These are phyloP conservation scores for Naganishia randhawae DNA, from an alignment of 768 basidiomycete species.

Conservation along the genomic window DNA sequence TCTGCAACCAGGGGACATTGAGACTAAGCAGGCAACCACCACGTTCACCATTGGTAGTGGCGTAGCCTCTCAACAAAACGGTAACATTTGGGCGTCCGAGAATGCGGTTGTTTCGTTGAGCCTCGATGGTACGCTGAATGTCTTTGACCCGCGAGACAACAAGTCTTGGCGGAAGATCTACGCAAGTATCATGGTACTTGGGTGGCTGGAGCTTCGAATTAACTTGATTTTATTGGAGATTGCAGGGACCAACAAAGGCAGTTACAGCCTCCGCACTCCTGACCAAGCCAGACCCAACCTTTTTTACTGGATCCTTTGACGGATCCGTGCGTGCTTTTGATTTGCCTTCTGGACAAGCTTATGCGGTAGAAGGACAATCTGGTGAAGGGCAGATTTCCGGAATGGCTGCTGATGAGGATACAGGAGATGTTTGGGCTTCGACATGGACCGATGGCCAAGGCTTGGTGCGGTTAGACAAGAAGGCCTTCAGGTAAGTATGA, in stretches of 20 bases:
- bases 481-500: slow-evolving; percentile 57
- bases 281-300: slow-evolving; percentile 55
- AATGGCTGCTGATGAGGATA: slow-evolving; percentile 55
- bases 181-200: slow-evolving; percentile 53
- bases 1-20: slow-evolving; percentile 67
- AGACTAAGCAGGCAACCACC: slow-evolving; percentile 62
- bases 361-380: slow-evolving; percentile 57
- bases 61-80: slow-evolving; percentile 74
- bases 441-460: slow-evolving; percentile 19
- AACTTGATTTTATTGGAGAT: slow-evolving; percentile 30
- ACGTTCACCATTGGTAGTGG: slow-evolving; percentile 72
- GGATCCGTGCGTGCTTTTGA: slow-evolving; percentile 48
- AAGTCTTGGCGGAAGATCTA: slow-evolving; percentile 63
- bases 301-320: slow-evolving; percentile 73
- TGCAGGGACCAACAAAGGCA: slow-evolving; percentile 73
- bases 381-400: slow-evolving; percentile 70
- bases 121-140: slow-evolving; percentile 71
- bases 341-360: slow-evolving; percentile 53
- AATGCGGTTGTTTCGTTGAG: slow-evolving; percentile 76
- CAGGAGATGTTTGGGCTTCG: slow-evolving; percentile 62
- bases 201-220: neutral
- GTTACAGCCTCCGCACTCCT: slow-evolving; percentile 59
- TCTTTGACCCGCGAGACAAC: slow-evolving; percentile 71
- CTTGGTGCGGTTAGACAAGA: slow-evolving; percentile 37
- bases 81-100: slow-evolving; percentile 74